Base-by-base conservation (phyloP, 495 filamentous ascomycete species). In the Talaromyces adpressus region DNA sequence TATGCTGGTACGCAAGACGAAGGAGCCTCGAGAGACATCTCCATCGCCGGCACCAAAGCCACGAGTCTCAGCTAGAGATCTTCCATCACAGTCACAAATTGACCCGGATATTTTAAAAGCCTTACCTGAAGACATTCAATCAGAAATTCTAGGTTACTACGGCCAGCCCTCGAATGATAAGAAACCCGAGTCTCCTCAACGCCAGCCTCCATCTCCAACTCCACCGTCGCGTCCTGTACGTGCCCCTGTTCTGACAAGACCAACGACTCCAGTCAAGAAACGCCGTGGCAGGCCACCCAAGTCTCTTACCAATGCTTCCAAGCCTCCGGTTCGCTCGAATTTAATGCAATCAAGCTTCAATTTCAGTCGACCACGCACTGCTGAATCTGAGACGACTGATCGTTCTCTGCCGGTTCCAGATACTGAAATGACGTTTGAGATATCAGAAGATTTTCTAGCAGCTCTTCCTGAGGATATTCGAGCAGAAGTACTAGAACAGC, bases 401-500 rank as follows among this genome's bases (percentile, higher is more conserved):
- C 34, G 32, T 2, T 63, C 70, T 5, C 57, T 66, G 32, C 68
- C 69, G 45, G 30, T 64, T 11, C 69, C 70, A 30, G 67, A 70
- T 18, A 64, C 63, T 12, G 70, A 71, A 32, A 62, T 69, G 6
- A 57, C 72, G 49, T 71, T 77, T 7, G 82, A 83, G 7, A 71
- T 90, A 6, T 90, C 91, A 56, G 76, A 81, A 0, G 85, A 85
- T 6, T 92, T 94, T 73, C 85, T 97, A 34, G 85, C 88, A 12
- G 91, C 91, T 22, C 77, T 97, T 0, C 92, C 92, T 0, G 87
- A 89, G 61, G 90, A 96, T 59, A 82, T 97, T 57, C 85, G 91
- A 36, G 73, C 73, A 22, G 92, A 97, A 76, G 81, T 97, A 14
- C 71, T 96, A 8, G 85, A 81, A 6, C 87, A 96, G 67, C 86